Evolutionary conservation across 192 early-diverging fungal genomes (phyloP), one percentile per base, ranked within the genome.

Genomic region (Mortierella hygrophila): DNA sequence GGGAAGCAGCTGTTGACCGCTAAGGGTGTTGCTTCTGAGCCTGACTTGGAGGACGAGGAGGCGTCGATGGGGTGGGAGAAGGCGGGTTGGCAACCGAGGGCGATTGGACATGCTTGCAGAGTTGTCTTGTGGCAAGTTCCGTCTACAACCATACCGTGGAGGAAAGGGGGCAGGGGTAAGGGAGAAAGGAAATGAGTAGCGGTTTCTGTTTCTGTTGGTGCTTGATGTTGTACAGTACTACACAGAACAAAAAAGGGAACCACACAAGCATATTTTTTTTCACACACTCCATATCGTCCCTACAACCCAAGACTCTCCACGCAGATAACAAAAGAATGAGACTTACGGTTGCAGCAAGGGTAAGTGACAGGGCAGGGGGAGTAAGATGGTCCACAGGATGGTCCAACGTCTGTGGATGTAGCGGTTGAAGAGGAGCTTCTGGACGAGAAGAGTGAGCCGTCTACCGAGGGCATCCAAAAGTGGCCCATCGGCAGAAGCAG

Each of bases 331-430:
- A 13, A 74, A 65, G 6, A 65, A 3, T 29, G 68, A 6, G 23
- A 74, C 83, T 70, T 81, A 86, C 84, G 57, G 54, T 86, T 77
- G 52, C 84, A 86, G 16, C 84, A 86, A 40, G 84, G 84, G 55
- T 70, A 35, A 13, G 69, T 20, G 7, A 41, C 77, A 6, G 84
- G 65, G 41, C 84, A 86, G 4, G 75, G 70, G 13, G 79, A 23
- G 38, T 69, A 49, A 4, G 70, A 72, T 2, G 70, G 63, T 11
- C 84, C 79, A 70, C 84, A 86, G 6, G 75, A 26, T 15, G 42
- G 10, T 5, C 35, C 20, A 42, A 55, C 35, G 8, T 35, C 10
- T 35, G 70, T 63, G 21, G 29, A 72, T 42, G 72, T 57, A 37
- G 26, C 37, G 47, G 32, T 49, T 35, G 9, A 74, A 54, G 32